phyloP scores from a whole-genome alignment of 1,139 yeast genomes.

The Arxiozyma bovina region DNA sequence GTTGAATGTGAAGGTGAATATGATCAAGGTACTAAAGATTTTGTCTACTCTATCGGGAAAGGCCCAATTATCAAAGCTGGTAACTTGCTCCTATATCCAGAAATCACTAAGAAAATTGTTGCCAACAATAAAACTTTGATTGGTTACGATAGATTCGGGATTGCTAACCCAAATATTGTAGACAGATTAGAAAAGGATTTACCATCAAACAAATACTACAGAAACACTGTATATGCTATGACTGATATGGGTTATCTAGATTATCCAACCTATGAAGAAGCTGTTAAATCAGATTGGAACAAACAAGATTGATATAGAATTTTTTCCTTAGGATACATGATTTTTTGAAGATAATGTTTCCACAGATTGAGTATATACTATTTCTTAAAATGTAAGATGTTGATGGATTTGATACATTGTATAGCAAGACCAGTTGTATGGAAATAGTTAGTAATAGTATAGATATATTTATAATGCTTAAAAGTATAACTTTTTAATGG shows the following conservation, averaged over 20 bases:
- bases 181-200: conserved; percentile 38
- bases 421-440: too few species aligned
- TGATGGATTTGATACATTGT: too few species aligned
- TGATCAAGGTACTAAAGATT: conserved; percentile 31
- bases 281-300: conserved; percentile 16
- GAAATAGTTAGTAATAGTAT: too few species aligned
- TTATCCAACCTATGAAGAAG: conserved; percentile 29
- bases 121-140: conserved; percentile 36
- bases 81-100: conserved; percentile 31
- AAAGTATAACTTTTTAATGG: too few species aligned
- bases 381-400: too few species aligned
- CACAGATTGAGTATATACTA: too few species aligned
- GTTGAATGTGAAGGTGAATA: conserved; percentile 25
- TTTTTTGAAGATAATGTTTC: too few species aligned
- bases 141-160: conserved; percentile 41
- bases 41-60: conserved; percentile 39
- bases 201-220: conserved; percentile 36
- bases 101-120: conserved; percentile 21
- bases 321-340: too few species aligned
- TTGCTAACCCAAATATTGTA: conserved; percentile 47
- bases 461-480: too few species aligned
- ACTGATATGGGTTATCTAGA: conserved; percentile 29
- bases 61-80: conserved; percentile 44
- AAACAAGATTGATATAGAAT: too few species aligned
- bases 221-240: conserved; percentile 34